Evolutionary conservation across 2,329 filamentous ascomycete species (phyloP).

Genomic region (Penicillium corylophilum): DNA sequence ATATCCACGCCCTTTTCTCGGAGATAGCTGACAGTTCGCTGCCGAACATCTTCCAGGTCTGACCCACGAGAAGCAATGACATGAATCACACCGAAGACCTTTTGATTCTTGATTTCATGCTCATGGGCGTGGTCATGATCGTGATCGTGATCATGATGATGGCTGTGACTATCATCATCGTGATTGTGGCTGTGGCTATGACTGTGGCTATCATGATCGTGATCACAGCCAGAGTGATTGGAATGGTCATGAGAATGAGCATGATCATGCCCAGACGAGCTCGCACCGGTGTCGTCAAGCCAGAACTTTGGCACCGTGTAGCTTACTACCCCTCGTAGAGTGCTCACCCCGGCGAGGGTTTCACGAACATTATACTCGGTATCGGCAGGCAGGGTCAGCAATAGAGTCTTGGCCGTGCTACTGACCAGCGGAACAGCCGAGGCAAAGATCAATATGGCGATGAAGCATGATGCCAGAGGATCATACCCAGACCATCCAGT

Average conservation of each 20-base stretch:
- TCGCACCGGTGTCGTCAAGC: conserved; percentile 67
- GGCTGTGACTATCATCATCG: conserved; percentile 30
- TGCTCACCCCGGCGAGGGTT: conserved; percentile 76
- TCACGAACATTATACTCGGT: conserved; percentile 87
- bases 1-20: conserved; percentile 72
- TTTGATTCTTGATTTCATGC: conserved; percentile 24
- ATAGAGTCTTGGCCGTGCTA: conserved; percentile 75
- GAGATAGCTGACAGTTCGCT: conserved; percentile 72
- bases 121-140: conserved; percentile 27
- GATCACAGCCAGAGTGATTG: conserved; percentile 32
- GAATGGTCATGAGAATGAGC: conserved; percentile 38
- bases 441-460: conserved; percentile 88
- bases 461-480: conserved; percentile 88
- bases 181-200: conserved; percentile 21
- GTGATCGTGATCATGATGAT: conserved; percentile 32
- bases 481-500: conserved; percentile 94
- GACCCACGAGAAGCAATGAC: conserved; percentile 71
- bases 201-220: conserved; percentile 29
- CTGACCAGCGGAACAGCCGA: conserved; percentile 85
- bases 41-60: conserved; percentile 78
- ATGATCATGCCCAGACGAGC: conserved; percentile 41
- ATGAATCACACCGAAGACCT: conserved; percentile 80
- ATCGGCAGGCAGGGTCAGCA: conserved; percentile 80
- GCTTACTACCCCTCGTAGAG: conserved; percentile 77
- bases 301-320: conserved; percentile 91